A percentile compares a stretch with the other conserved stretches of the same genome.
phyloP scores from a whole-genome alignment of 2,329 filamentous ascomycete genomes.

The Fusarium nematophilum region DNA sequence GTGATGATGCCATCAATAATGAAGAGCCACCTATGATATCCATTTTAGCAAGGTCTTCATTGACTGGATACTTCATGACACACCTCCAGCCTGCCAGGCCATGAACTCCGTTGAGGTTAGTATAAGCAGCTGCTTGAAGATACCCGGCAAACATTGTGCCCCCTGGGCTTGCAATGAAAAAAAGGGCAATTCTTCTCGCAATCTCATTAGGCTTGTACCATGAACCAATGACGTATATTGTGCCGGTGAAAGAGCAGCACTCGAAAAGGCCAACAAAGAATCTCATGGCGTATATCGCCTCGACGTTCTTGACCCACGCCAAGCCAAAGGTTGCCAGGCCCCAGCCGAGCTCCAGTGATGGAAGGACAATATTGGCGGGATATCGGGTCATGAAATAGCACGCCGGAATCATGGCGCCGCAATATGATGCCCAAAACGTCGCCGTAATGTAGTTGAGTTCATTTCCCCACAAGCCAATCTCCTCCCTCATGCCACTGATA shows the following conservation, averaged over 20 bases:
- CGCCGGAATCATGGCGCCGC: conserved; percentile 54
- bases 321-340: conserved; percentile 43
- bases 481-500: conserved; percentile 22
- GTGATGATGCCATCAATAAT: conserved; percentile 70
- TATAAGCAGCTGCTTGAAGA: conserved; percentile 64
- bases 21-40: conserved; percentile 59
- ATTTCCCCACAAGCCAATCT: conserved; percentile 16
- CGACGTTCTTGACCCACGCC: conserved; percentile 48
- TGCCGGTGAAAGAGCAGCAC: conserved; percentile 48
- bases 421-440: conserved; percentile 52
- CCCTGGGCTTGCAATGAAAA: conserved; percentile 56
- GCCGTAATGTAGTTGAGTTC: conserved; percentile 46
- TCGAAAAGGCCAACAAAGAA: conserved; percentile 55
- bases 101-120: conserved; percentile 60
- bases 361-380: conserved; percentile 45
- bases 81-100: conserved; percentile 54
- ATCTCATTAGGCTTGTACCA: conserved; percentile 57
- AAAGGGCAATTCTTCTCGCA: conserved; percentile 51
- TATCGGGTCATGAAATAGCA: conserved; percentile 37
- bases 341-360: conserved; percentile 47
- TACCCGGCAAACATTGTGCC: conserved; percentile 59
- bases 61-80: conserved; percentile 55
- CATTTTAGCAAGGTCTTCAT: neutral
- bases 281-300: conserved; percentile 51
- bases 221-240: conserved; percentile 57